Percentiles rank a stretch among this genome's conserved stretches.
Conservation (phyloP, 257 asterid genomes). For the Solanum sparsipilum region DNA sequence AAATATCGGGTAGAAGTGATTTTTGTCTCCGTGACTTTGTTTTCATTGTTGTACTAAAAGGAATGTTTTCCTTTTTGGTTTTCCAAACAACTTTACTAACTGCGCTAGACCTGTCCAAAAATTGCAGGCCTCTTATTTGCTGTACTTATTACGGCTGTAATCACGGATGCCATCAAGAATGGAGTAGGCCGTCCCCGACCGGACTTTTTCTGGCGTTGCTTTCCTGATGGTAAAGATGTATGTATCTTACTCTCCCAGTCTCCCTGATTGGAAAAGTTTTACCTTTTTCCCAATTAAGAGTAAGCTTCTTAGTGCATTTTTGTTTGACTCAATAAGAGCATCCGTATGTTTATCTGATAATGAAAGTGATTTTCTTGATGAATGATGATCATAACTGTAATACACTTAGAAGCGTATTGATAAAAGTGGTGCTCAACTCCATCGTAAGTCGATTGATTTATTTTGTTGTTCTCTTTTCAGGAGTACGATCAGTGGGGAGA, state of each 20-base stretch:
- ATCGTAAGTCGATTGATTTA: not conserved
- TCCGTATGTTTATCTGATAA: not conserved
- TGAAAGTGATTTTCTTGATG: not conserved
- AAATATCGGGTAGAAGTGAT: not conserved
- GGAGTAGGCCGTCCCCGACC: slow-evolving; percentile 91
- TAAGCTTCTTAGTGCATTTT: not conserved
- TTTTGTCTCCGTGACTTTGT: not conserved
- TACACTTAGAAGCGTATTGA: not conserved
- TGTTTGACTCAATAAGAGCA: not conserved
- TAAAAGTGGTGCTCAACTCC: not conserved
- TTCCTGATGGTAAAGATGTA: slow-evolving; percentile 79
- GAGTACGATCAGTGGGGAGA: slow-evolving; percentile 50
- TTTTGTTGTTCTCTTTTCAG: slow-evolving; percentile 13
- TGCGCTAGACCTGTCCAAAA: not conserved
- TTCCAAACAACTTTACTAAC: not conserved
- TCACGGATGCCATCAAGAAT: slow-evolving; percentile 73
- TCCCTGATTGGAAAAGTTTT: not conserved
- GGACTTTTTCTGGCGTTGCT: slow-evolving; percentile 86
- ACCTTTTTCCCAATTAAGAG: not conserved
- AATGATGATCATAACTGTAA: not conserved
- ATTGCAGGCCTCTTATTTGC: slow-evolving; percentile 63
- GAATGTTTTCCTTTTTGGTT: not conserved
- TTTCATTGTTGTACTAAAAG: not conserved
- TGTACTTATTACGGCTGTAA: slow-evolving; percentile 62
- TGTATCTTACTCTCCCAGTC: not conserved